A percentile compares a stretch with the other conserved stretches of the same genome.
Evolutionary conservation across 495 filamentous ascomycete species (phyloP).

Genomic region (Penicillium coffeae): DNA sequence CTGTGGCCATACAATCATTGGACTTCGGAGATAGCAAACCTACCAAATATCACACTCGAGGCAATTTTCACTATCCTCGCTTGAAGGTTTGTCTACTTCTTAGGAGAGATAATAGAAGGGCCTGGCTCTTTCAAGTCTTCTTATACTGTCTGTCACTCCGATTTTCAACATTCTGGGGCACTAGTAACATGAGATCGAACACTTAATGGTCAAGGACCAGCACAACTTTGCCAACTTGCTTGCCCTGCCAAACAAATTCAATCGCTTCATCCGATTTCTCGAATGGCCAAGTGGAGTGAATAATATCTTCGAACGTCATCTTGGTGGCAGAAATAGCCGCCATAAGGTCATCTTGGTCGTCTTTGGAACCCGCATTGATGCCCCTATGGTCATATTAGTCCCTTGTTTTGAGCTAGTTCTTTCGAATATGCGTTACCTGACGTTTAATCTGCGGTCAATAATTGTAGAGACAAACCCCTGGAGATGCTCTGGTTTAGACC

Average conservation of each 20-base stretch:
- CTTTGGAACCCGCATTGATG: constrained; percentile 36
- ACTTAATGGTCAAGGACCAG: constrained; percentile 3
- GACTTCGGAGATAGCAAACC: too few relatives aligned
- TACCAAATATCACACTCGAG: too few relatives aligned
- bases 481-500: constrained; percentile 21
- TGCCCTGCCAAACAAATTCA: constrained; percentile 34
- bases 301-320: constrained; percentile 27
- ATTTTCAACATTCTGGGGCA: too few relatives aligned
- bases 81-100: too few relatives aligned
- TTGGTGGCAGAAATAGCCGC: constrained; percentile 21
- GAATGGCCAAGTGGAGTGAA: constrained; percentile 29
- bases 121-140: too few relatives aligned
- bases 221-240: constrained; percentile 36
- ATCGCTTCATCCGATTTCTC: constrained; percentile 34
- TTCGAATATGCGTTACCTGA: not conserved
- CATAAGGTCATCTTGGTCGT: constrained; percentile 34
- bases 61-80: too few relatives aligned
- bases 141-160: too few relatives aligned
- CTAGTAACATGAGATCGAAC: not conserved
- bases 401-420: not conserved
- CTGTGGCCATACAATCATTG: too few relatives aligned
- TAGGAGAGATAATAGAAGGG: too few relatives aligned
- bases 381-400: constrained; percentile 22
- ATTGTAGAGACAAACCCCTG: constrained; percentile 25
- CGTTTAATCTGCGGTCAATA: constrained; percentile 30